Base-by-base conservation (phyloP, 148 eudicot genomes). In the Arctostaphylos glauca region DNA sequence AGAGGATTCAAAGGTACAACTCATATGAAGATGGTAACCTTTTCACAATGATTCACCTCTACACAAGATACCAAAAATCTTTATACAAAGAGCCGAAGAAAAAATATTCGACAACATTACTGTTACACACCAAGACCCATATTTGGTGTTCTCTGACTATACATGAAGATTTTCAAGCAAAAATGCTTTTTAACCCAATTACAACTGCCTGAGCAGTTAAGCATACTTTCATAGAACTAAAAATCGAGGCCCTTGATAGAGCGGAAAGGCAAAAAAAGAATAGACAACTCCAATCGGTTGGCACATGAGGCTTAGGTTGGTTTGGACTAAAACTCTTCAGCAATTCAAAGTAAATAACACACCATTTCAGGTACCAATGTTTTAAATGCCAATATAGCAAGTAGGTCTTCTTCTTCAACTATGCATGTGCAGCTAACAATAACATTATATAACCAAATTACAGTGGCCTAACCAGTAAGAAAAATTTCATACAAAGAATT, bases 371-470 rank as follows among this genome's bases (percentile, higher is more conserved):
- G 9, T 64, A 23, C 38, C 14, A 1, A 64, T 25, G 38, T 41
- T 13, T 38, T 38, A 38, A 13, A 64, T 12, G 47, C 18, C 25
- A 44, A 52, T 76, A n/a, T n/a, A n/a, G n/a, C n/a, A n/a, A n/a
- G n/a, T n/a, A n/a, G n/a, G n/a, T n/a, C n/a, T n/a, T n/a, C 47
- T 76, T 25, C 62, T 31, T 76, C 23, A 1, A 21, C n/a, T 50
- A 49, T 74, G 56, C 78, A 74, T 5, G 6, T 41, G 49, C 67
- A 77, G 41, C 31, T 80, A 48, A 80, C 73, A 64, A 44, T 18
- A 78, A 53, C 3, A 44, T 54, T 47, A 81, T 48, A 46, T 43
- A 55, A 43, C 16, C 73, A n/a, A 76, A 77, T 5, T 21, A 50
- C 77, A 77, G 25, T 46, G 70, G 13, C 68, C 71, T 15, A 70